Base-by-base conservation (phyloP, 345 rosid genomes). In the Eucalyptus pauciflora region DNA sequence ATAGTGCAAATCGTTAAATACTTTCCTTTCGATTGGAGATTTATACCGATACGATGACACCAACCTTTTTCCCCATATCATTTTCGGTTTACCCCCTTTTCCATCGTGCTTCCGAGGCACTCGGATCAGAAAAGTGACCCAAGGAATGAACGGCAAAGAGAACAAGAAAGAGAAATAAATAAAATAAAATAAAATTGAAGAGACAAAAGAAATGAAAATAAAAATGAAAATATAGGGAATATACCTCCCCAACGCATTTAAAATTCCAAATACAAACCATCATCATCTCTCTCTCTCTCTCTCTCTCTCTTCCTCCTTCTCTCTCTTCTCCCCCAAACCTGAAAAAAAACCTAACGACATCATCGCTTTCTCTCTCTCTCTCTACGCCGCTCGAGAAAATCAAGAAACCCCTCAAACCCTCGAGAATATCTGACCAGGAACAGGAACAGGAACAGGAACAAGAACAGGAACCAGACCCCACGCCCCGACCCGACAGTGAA, bases 81-180 rank as follows among this genome's bases (percentile, higher is more conserved):
- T 52, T 52, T 52, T 52, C 64, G 13, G 29, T 10, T 58, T 58
- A 2, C 62, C 62, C 62, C 62, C 1, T 24, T 25, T 25, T 1
- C 29, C 62, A 24, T 20, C 6, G 1, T 58, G 1, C 29, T 58
- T 58, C 9, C 13, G 11, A 24, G n/a, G 64, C 64, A 24, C 29
- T 58, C 10, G 64, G 64, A 58, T 58, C 29, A 58, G 64, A 58
- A 58, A 24, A 52, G 3, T 10, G 29, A 58, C n/a, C 64, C 64
- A 25, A 58, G 4, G n/a, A 58, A 58, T 58, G 29, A 25, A 58
- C 14, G 14, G 67, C 67, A 11, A 25, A 58, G 29, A 20, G n/a
- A 7, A 58, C 11, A 11, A 58, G 27, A 58, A 0, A 25, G 6
- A 20, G 27, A 29, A 62, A 5, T 12, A 0, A 6, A 27, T 0